These are phyloP conservation scores for Arctium minus DNA, from an alignment of 129 eudicot species.

Conservation along the genomic window DNA sequence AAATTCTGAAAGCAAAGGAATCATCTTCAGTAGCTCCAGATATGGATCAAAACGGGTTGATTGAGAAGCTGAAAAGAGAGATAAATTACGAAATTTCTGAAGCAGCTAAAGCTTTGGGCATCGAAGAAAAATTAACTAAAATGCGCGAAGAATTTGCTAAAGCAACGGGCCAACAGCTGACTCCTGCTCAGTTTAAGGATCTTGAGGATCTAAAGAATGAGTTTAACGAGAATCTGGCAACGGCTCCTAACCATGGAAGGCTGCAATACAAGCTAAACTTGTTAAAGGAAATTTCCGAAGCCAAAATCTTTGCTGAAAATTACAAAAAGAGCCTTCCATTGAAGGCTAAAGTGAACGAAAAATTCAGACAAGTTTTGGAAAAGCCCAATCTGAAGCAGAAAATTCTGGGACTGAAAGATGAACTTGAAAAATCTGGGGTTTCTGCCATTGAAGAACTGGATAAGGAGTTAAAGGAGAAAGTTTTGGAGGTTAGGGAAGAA, in stretches of 20 bases:
- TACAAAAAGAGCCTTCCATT: slow-evolving; percentile 39
- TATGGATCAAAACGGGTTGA: slow-evolving; percentile 47
- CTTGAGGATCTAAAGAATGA: slow-evolving; percentile 48
- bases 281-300: slow-evolving; percentile 57
- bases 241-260: slow-evolving; percentile 63
- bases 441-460: slow-evolving; percentile 32
- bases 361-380: slow-evolving; percentile 22
- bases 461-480: slow-evolving; percentile 47
- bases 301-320: slow-evolving; percentile 41
- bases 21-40: slow-evolving; percentile 36
- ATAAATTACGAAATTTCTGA: slow-evolving; percentile 54
- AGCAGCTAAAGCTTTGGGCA: slow-evolving; percentile 69
- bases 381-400: slow-evolving; percentile 56
- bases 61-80: slow-evolving; percentile 48
- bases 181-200: slow-evolving; percentile 39
- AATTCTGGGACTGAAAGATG: slow-evolving; percentile 45
- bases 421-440: slow-evolving; percentile 43
- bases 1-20: slow-evolving; percentile 45
- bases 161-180: slow-evolving; percentile 41
- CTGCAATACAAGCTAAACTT: slow-evolving; percentile 50
- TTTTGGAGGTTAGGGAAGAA: slow-evolving; percentile 44
- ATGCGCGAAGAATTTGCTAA: slow-evolving; percentile 52
- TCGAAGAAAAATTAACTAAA: slow-evolving; percentile 41
- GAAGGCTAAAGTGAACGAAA: slow-evolving; percentile 25
- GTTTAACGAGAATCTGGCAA: slow-evolving; percentile 43